phyloP scores from a whole-genome alignment of 75 land plant genomes.

The Chamaecyparis obtusa region DNA sequence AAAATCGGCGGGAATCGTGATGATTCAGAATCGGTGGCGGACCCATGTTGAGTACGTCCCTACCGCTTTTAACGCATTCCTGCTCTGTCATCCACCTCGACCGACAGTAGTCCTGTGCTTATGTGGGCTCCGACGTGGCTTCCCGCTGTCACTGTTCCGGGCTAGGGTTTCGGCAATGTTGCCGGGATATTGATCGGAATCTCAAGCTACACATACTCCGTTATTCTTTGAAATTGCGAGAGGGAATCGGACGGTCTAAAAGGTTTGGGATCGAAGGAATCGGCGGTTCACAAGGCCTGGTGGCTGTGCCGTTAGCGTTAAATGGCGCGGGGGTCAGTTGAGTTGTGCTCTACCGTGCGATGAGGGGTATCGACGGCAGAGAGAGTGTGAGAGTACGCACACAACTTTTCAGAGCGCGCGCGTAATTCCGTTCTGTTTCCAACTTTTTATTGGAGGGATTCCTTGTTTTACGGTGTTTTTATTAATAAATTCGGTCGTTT shows the following conservation, averaged over 20 bases:
- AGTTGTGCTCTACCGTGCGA: neutral
- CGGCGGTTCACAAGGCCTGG: neutral
- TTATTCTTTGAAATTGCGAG: neutral
- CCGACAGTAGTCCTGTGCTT: neutral
- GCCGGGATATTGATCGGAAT: neutral
- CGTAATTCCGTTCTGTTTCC: neutral
- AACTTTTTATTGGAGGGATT: conserved; percentile 1
- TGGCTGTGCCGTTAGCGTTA: neutral
- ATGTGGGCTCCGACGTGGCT: neutral
- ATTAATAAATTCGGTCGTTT: neutral
- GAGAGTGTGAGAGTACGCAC: neutral
- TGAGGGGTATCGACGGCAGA: neutral
- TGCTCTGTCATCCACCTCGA: conserved; percentile 7
- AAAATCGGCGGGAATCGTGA: conserved; percentile 15
- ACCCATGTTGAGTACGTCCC: conserved; percentile 6
- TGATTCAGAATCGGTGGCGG: conserved; percentile 3
- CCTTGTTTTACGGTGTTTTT: conserved; percentile 7
- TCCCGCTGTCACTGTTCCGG: neutral
- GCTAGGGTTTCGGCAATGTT: neutral
- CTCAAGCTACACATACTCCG: neutral
- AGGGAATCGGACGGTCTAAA: neutral
- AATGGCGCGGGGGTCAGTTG: neutral
- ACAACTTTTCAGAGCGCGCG: neutral
- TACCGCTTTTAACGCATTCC: conserved; percentile 5
- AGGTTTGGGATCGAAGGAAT: neutral